Base-by-base conservation (phyloP, 352 stramenopile species). In the Pythium aquatile region DNA sequence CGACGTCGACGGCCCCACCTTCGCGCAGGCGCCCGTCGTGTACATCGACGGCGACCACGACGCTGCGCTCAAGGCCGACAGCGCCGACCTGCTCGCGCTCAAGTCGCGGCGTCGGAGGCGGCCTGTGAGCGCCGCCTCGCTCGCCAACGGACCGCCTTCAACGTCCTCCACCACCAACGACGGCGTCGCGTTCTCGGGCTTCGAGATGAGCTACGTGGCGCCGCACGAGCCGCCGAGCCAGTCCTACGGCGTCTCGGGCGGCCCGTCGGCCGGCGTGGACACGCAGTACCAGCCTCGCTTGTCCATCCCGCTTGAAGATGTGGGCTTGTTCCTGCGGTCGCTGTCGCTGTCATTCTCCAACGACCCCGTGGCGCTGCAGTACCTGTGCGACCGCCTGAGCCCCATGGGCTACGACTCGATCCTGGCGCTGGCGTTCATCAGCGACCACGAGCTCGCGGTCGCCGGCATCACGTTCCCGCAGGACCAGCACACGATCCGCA, bases 391-490 rank as follows among this genome's bases (percentile, higher is more conserved):
- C 29, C 68, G 59, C 0, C 78, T 91, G 10, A 68, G 61, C 13
- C 71, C 78, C 46, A 72, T 88, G 62, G 82, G 82, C 39, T 91
- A 86, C 59, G 82, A 91, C 69, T 82, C 79, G 69, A 59, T 80
- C 16, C 35, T 81, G 3, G 72, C 79, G 30, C 69, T 91, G 44
- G 78, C 76, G 26, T 87, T 89, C 63, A 76, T 75, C 30, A 69
- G 58, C 20, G 66, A 74, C 30, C 73, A 73, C 2, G 79, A 91
- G 30, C 64, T 91, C 28, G 71, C 79, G 48, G 66, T 73, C 48
- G 75, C 73, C 2, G 79, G 79, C 17, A 66, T 91, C 16, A 42
- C 61, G 58, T 71, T 57, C 55, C 57, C 58, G 30, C 30, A 70
- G 24, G 79, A 91, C 71, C 74, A 75, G 35, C 68, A 80, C 56